Evolutionary conservation across 768 basidiomycete genomes (phyloP), one percentile per base, ranked within the genome.

Genomic region (Macrolepiota fuliginosa): DNA sequence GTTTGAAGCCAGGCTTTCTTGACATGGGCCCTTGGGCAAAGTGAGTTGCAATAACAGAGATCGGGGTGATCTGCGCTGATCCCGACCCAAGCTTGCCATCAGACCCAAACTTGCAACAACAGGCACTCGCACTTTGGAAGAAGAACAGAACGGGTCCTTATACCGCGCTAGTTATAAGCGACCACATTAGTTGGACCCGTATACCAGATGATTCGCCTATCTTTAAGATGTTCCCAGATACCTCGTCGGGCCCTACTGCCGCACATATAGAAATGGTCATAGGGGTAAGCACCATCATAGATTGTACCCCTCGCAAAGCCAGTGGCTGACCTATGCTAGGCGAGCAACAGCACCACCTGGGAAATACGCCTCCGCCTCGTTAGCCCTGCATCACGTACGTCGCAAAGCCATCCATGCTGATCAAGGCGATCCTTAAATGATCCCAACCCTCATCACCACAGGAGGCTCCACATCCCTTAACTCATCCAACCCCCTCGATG

Each of bases 401-500:
- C 22, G 46, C n/a, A n/a, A n/a, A 24, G n/a, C n/a, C 22, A 10
- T 47, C 46, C 39, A 0, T 40, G 7, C n/a, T 40, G 1, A 40
- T n/a, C n/a, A n/a, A n/a, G n/a, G n/a, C n/a, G n/a, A n/a, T n/a
- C n/a, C n/a, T n/a, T n/a, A n/a, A n/a, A n/a, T n/a, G n/a, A n/a
- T n/a, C n/a, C 39, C 39, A 40, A 17, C 39, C n/a, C n/a, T 40
- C 39, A 40, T 17, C n/a, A 40, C 13, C 39, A 40, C n/a, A 66
- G 65, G 65, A 13, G 65, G 63, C 29, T 59, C 66, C 2, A 40
- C 69, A n/a, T 56, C 67, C 2, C 64, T 81, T 56, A 77, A 70
- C 59, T 77, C 78, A 11, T 76, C 71, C 22, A 64, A 75, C 62
- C 72, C 79, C 17, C 82, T 82, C 68, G 71, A 71, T 27, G 37